Conservation (phyloP, 805 yeast species). For the Sugiyamaella qingdaonensis region DNA sequence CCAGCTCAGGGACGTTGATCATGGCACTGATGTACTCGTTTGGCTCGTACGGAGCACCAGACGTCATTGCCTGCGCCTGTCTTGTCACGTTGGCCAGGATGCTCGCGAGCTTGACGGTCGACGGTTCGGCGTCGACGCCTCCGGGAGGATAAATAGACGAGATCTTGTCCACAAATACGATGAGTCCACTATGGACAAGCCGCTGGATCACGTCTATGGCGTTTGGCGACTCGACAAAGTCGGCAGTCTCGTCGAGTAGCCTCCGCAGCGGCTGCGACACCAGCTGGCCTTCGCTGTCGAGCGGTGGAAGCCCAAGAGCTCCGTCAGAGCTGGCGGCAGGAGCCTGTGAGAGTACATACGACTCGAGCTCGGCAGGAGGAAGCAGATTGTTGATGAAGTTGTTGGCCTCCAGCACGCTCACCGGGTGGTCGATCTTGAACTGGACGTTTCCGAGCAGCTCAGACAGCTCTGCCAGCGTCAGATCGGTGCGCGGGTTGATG, state of each 20-base stretch:
- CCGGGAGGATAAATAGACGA: conserved; percentile 24
- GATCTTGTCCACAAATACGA: conserved; percentile 42
- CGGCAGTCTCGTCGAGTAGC: conserved; percentile 43
- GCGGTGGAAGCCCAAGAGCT: conserved; percentile 13
- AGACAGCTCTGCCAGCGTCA: conserved; percentile 58
- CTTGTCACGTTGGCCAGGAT: conserved; percentile 64
- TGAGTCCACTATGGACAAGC: conserved; percentile 43
- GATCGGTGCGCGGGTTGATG: conserved; percentile 68
- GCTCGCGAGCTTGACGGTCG: conserved; percentile 57
- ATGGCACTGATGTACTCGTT: conserved; percentile 45
- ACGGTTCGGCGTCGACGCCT: conserved; percentile 18
- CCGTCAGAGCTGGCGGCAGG: conserved; percentile 24
- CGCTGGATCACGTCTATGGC: conserved; percentile 36
- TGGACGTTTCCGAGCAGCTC: conserved; percentile 33
- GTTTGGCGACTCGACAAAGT: conserved; percentile 40
- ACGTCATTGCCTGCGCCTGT: conserved; percentile 55
- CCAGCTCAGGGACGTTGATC: conserved; percentile 59
- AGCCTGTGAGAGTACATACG: conserved; percentile 51
- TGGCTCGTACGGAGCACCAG: conserved; percentile 37
- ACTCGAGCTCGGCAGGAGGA: conserved; percentile 51
- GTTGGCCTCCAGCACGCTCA: conserved; percentile 12
- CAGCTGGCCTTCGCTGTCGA: conserved; percentile 20
- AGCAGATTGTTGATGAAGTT: conserved; percentile 37
- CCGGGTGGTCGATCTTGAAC: conserved; percentile 34
- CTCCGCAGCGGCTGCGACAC: conserved; percentile 27